Conservation (phyloP, 306 rosid species). For the Cucumis cinereus region DNA sequence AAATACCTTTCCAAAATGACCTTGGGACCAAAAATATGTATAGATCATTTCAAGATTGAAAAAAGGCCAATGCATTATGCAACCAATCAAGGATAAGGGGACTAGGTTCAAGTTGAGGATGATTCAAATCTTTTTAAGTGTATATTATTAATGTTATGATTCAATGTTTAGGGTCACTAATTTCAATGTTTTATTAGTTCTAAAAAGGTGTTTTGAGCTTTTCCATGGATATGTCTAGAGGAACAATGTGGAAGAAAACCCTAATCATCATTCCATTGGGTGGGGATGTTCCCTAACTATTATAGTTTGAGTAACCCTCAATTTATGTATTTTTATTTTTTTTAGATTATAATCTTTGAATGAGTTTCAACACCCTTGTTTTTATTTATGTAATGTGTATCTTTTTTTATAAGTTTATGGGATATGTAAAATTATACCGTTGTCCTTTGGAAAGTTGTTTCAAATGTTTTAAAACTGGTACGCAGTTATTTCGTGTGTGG, state of each 20-base stretch:
- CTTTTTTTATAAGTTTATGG: too few relatives aligned
- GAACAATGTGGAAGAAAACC: not conserved
- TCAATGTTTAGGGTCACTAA: not conserved
- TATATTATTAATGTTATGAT: not conserved
- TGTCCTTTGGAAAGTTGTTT: not conserved
- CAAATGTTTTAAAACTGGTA: not conserved
- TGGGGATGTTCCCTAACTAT: not conserved
- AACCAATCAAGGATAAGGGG: not conserved
- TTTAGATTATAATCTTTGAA: not conserved
- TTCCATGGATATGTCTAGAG: not conserved
- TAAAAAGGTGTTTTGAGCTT: constrained; percentile 2
- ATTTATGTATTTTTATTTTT: not conserved
- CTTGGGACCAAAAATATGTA: too few relatives aligned
- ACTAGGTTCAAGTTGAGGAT: not conserved
- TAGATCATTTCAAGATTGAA: too few relatives aligned
- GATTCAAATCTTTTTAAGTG: not conserved
- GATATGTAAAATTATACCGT: too few relatives aligned
- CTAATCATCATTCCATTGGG: not conserved
- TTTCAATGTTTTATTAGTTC: constrained; percentile 1
- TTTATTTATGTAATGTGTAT: not conserved
- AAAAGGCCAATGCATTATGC: not conserved
- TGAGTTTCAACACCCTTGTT: not conserved
- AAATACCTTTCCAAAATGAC: too few relatives aligned
- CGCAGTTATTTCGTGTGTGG: not conserved
- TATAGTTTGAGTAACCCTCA: not conserved